Evolutionary conservation across 2,329 filamentous ascomycete genomes (phyloP).

Genomic region (Aspergillus hortae): DNA sequence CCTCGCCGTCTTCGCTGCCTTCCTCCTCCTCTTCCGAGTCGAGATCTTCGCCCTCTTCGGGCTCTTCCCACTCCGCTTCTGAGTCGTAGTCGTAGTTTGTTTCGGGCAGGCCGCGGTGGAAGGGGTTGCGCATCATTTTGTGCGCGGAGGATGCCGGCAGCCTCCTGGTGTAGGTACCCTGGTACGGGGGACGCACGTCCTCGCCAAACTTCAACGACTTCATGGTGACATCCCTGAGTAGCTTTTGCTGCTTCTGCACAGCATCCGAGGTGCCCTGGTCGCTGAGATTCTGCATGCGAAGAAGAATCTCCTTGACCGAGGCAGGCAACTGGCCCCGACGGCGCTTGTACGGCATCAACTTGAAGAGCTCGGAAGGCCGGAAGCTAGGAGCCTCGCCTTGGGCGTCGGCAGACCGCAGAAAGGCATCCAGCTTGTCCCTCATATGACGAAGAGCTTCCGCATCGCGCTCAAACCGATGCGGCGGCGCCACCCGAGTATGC

Average conservation of each 20-base stretch:
- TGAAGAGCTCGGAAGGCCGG: constrained; percentile 34
- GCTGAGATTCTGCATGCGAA: constrained; percentile 48
- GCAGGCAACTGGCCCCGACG: constrained; percentile 27
- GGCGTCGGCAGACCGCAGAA: constrained; percentile 18
- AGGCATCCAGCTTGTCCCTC: constrained; percentile 48
- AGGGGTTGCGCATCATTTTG: constrained; percentile 54
- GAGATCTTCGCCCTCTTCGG: constrained; percentile 69
- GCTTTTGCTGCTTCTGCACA: constrained; percentile 31
- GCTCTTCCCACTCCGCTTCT: constrained; percentile 63
- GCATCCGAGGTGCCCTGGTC: constrained; percentile 31
- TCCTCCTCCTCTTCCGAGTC: constrained; percentile 62
- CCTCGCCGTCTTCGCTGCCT: constrained; percentile 63
- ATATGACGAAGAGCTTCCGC: constrained; percentile 54
- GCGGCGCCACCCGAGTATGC: constrained; percentile 66
- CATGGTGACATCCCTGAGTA: constrained; percentile 50
- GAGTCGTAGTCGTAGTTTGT: constrained; percentile 65
- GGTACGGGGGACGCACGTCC: constrained; percentile 61
- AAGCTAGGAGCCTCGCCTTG: constrained; percentile 18
- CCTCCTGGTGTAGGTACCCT: constrained; percentile 57
- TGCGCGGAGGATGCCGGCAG: constrained; percentile 38
- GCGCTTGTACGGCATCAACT: constrained; percentile 37
- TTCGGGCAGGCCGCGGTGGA: constrained; percentile 49
- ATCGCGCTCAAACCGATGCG: constrained; percentile 55
- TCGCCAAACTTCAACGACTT: constrained; percentile 60
- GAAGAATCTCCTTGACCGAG: constrained; percentile 60